A percentile compares a stretch with the other conserved stretches of the same genome.
phyloP scores from a whole-genome alignment of 1,139 yeast genomes.

The Candida neerlandica region DNA sequence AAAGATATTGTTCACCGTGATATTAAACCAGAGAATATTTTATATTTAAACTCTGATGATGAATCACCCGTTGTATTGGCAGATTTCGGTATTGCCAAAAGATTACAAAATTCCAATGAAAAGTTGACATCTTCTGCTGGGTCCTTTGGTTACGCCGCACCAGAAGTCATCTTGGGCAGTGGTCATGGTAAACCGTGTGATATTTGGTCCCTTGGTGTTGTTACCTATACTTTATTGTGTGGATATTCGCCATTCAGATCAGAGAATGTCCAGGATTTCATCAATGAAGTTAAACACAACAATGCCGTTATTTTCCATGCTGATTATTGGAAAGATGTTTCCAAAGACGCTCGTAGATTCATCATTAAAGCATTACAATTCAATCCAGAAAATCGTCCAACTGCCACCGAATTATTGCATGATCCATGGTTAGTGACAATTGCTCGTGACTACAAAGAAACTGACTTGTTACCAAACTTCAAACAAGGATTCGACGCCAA shows the following conservation, averaged over 20 bases:
- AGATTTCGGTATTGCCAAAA: constrained; percentile 91
- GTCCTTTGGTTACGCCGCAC: constrained; percentile 92
- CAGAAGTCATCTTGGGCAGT: constrained; percentile 73
- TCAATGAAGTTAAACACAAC: constrained; percentile 70
- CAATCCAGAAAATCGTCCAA: constrained; percentile 67
- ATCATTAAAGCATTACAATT: constrained; percentile 66
- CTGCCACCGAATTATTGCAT: constrained; percentile 60
- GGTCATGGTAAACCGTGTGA: constrained; percentile 95
- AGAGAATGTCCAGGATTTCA: constrained; percentile 78
- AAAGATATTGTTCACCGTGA: constrained; percentile 86
- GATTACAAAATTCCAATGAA: constrained; percentile 60
- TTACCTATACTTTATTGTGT: constrained; percentile 84
- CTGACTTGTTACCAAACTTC: constrained; percentile 69
- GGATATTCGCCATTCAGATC: constrained; percentile 93
- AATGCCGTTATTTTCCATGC: constrained; percentile 81
- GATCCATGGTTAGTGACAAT: constrained; percentile 71
- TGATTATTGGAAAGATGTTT: constrained; percentile 82
- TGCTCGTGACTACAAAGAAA: constrained; percentile 48
- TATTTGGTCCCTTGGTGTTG: constrained; percentile 90
- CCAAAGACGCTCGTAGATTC: constrained; percentile 74
- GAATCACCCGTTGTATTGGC: constrained; percentile 79
- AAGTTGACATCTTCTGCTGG: constrained; percentile 81
- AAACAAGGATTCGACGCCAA: constrained; percentile 81
- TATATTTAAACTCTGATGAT: constrained; percentile 55
- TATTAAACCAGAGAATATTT: constrained; percentile 85